Percentiles rank a stretch among this genome's conserved stretches.
Conservation (phyloP, 208 protist genomes). For the Trypanosoma vivax region DNA sequence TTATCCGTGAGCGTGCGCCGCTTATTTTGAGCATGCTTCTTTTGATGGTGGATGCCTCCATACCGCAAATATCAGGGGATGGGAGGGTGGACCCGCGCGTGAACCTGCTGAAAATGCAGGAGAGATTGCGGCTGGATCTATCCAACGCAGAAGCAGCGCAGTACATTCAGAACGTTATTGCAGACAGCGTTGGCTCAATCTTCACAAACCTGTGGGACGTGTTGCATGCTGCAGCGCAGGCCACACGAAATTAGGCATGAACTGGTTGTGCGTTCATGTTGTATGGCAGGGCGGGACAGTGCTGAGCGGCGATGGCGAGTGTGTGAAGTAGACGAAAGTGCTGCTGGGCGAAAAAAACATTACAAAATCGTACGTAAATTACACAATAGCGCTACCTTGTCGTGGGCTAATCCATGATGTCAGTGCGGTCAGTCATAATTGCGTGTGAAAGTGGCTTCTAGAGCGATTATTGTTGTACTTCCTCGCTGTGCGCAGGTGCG, state of each 20-base stretch:
- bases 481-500: no score
- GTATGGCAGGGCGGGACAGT: no score
- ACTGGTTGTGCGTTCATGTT: no score
- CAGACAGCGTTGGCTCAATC: conserved; percentile 89
- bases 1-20: conserved; percentile 90
- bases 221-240: conserved; percentile 80
- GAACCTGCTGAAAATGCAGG: conserved; percentile 86
- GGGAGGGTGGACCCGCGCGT: conserved; percentile 38
- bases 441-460: no score
- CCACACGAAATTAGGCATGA: conserved; percentile 42
- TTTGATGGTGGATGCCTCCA: conserved; percentile 88
- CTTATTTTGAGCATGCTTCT: conserved; percentile 93
- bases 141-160: conserved; percentile 89
- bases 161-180: conserved; percentile 91
- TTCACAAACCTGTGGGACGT: conserved; percentile 90
- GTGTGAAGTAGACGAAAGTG: no score
- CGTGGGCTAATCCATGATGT: no score
- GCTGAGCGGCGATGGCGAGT: no score
- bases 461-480: no score
- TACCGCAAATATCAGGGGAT: conserved; percentile 48
- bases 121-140: conserved; percentile 90
- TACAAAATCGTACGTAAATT: no score
- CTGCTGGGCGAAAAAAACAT: no score
- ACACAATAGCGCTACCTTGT: no score
- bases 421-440: no score